These are phyloP conservation scores for Taiozyma sp. DNA, from an alignment of 1,139 yeast genomes.

Conservation along the genomic window DNA sequence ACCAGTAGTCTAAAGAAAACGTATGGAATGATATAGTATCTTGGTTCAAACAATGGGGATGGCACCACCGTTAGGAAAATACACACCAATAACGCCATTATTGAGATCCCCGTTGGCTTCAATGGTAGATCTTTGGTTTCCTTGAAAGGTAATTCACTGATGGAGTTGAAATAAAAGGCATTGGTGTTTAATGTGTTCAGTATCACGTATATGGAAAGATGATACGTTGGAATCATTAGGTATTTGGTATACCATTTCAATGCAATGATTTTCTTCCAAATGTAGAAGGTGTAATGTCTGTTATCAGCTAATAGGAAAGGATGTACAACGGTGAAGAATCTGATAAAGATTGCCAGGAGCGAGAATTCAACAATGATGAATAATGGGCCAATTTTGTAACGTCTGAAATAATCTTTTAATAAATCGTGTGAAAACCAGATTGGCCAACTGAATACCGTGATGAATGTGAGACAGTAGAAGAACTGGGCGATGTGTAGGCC, in stretches of 20 bases:
- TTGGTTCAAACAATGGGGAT: constrained; percentile 88
- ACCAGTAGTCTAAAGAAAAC: constrained; percentile 63
- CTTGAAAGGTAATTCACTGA: constrained; percentile 30
- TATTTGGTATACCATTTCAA: constrained; percentile 36
- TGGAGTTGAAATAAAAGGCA: constrained; percentile 28
- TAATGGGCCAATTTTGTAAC: constrained; percentile 25
- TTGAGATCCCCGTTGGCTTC: constrained; percentile 35
- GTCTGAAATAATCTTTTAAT: constrained; percentile 31
- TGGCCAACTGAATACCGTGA: constrained; percentile 62
- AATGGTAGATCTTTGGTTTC: constrained; percentile 29
- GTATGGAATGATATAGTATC: constrained; percentile 83
- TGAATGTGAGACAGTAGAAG: constrained; percentile 67
- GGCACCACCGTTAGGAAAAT: constrained; percentile 64
- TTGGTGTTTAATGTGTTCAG: constrained; percentile 32
- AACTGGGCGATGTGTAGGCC: constrained; percentile 74
- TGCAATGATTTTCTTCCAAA: constrained; percentile 59
- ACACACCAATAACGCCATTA: constrained; percentile 47
- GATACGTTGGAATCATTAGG: constrained; percentile 61
- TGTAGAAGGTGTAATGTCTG: constrained; percentile 86
- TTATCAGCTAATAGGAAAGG: constrained; percentile 93
- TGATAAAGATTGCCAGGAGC: constrained; percentile 44
- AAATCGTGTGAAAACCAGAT: constrained; percentile 47
- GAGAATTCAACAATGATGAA: constrained; percentile 26
- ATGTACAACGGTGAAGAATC: constrained; percentile 67
- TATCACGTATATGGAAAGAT: constrained; percentile 53